Conservation (phyloP, 768 basidiomycete genomes). For the Plicaturopsis crispa region DNA sequence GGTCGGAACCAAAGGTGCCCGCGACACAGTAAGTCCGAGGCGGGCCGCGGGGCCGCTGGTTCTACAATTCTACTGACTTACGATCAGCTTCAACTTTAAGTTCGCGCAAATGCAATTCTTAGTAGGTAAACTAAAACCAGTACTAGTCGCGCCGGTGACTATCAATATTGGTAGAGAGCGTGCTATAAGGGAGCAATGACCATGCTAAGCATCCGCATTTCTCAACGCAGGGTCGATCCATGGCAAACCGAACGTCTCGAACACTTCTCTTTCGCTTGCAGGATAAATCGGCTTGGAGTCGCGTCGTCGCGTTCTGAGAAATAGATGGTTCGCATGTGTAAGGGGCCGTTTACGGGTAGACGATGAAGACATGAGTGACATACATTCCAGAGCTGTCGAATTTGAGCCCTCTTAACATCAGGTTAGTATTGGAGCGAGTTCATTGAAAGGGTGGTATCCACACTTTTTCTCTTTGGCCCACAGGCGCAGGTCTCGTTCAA, state of each 20-base stretch:
- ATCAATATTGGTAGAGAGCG: too few species aligned
- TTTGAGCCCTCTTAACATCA: constrained; percentile 53
- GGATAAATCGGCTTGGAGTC: constrained; percentile 57
- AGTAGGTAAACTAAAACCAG: too few species aligned
- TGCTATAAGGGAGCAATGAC: too few species aligned
- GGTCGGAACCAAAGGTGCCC: too few species aligned
- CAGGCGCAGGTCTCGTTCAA: constrained; percentile 74
- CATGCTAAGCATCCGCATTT: constrained; percentile 62
- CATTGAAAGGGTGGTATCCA: constrained; percentile 4
- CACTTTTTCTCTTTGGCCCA: constrained; percentile 63
- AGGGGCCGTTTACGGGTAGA: neutral
- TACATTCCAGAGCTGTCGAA: constrained; percentile 82
- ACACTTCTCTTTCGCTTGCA: constrained; percentile 64
- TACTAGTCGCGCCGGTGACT: too few species aligned
- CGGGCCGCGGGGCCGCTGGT: too few species aligned
- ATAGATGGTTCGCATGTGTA: constrained; percentile 1
- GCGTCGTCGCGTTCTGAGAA: constrained; percentile 47
- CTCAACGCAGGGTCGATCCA: constrained; percentile 67
- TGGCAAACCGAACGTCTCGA: constrained; percentile 58
- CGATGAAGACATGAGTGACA: constrained; percentile 15
- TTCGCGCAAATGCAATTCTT: too few species aligned
- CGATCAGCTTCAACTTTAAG: too few species aligned
- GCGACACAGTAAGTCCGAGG: too few species aligned
- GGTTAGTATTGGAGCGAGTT: constrained; percentile 4
- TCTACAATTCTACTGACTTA: too few species aligned